Percentiles rank a stretch among this genome's conserved stretches.
These are phyloP conservation scores for Amoebophrya sp. DNA, from an alignment of 169 alveolate species.

Conservation along the genomic window DNA sequence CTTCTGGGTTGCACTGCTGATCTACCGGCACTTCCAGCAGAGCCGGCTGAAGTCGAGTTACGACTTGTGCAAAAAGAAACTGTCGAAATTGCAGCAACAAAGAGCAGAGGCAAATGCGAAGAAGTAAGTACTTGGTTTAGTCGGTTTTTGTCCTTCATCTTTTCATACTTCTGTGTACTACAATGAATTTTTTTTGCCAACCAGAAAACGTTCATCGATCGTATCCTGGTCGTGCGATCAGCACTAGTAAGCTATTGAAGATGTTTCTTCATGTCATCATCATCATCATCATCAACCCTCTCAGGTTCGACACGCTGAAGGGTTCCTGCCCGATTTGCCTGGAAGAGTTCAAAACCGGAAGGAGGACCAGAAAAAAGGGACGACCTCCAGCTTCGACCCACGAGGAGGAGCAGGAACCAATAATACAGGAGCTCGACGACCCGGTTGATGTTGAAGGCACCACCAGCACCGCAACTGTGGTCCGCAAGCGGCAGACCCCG, in stretches of 20 bases:
- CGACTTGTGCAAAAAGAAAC: background rate
- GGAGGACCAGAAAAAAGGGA: background rate
- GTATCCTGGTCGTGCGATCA: no score
- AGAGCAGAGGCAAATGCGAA: background rate
- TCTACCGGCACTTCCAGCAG: background rate
- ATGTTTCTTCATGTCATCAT: no score
- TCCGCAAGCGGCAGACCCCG: no score
- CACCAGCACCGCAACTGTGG: no score
- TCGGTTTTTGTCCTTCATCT: no score
- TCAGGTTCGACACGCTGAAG: background rate
- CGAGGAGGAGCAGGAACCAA: background rate
- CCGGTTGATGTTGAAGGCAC: background rate
- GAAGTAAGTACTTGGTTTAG: no score
- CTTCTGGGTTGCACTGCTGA: background rate
- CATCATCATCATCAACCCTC: no score
- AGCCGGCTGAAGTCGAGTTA: background rate
- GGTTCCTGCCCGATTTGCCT: background rate
- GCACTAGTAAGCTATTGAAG: no score
- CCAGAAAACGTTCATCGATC: no score
- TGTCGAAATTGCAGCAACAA: conserved; percentile 1
- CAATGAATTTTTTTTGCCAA: no score
- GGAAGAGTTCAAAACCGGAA: background rate
- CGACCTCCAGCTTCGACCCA: background rate
- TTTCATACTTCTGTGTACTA: no score
- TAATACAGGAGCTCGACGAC: background rate